Evolutionary conservation across 2,329 filamentous ascomycete genomes (phyloP), one percentile per base, ranked within the genome.

Genomic region (Aspergillus luchuensis): DNA sequence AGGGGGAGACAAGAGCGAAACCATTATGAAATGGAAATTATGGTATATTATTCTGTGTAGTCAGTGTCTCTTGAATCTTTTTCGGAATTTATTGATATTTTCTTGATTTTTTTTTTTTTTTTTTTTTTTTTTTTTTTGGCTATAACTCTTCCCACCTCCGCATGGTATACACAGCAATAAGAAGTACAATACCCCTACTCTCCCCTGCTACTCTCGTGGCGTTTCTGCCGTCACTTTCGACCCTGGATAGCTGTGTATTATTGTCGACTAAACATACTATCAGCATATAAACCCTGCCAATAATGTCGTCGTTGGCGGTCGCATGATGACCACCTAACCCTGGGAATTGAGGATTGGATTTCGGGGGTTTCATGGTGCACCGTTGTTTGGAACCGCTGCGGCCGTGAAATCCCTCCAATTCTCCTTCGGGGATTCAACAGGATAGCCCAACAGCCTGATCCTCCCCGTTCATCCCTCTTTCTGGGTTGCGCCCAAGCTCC

Each of bases 321-420:
- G 23, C 47, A 50, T 50, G 47, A 50, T 30, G 5, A n/a, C 25
- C 13, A 30, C 8, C 13, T 4, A 48, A 15, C 45, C 45, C 15
- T 25, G 21, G 45, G 28, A 23, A 23, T 11, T 19, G 21, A 23
- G 21, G 25, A 8, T 17, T 11, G 19, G 7, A 13, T 30, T 25
- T 28, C 17, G 17, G 5, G 7, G 17, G 41, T 17, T 45, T 45
- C 41, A 45, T 45, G n/a, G 41, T 21, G 17, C 41, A 17, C 10
- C 41, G n/a, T 17, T 50, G 23, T 15, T 30, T 50, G 47, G 47
- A 17, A 33, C 23, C 6, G 25, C 30, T 50, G 28, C 47, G 47
- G 47, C 47, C 47, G 47, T 33, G 47, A 17, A 50, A 30, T 50
- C 53, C 53, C 53, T 55, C 53, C 53, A 56, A 56, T 48, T 39